Evolutionary conservation across 805 yeast genomes (phyloP).

Genomic region (Barnettozyma salicaria): DNA sequence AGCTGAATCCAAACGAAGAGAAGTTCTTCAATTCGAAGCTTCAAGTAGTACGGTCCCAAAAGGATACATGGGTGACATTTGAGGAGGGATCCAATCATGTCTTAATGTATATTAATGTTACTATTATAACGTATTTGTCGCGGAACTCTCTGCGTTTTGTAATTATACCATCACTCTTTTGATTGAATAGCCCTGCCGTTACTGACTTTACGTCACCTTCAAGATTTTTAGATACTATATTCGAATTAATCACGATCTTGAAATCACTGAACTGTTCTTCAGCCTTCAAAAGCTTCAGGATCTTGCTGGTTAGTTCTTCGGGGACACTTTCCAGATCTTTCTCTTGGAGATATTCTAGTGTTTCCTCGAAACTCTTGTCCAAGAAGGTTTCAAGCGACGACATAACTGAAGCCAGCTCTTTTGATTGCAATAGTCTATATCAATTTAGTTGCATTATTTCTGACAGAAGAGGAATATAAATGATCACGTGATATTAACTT

Average conservation of each 20-base stretch:
- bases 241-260: constrained; percentile 5
- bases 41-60: background rate
- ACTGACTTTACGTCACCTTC: constrained; percentile 6
- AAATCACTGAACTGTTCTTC: constrained; percentile 2
- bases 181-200: constrained; percentile 4
- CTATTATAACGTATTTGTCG: constrained; percentile 1
- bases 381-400: background rate
- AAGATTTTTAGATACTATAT: background rate
- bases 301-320: background rate
- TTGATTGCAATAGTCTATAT: no score
- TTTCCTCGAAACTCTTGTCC: background rate
- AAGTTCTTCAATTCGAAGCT: constrained; percentile 7
- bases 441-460: no score
- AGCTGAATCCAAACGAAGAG: constrained; percentile 9
- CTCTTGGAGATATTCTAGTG: background rate
- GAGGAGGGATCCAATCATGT: background rate
- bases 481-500: no score
- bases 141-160: constrained; percentile 1
- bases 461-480: no score
- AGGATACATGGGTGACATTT: constrained; percentile 10
- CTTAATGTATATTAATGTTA: constrained; percentile 9
- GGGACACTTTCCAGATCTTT: background rate
- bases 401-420: no score
- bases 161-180: constrained; percentile 7
- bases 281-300: constrained; percentile 3